These are phyloP conservation scores for Podila epigama DNA, from an alignment of 192 early-diverging fungal genomes.

Conservation along the genomic window DNA sequence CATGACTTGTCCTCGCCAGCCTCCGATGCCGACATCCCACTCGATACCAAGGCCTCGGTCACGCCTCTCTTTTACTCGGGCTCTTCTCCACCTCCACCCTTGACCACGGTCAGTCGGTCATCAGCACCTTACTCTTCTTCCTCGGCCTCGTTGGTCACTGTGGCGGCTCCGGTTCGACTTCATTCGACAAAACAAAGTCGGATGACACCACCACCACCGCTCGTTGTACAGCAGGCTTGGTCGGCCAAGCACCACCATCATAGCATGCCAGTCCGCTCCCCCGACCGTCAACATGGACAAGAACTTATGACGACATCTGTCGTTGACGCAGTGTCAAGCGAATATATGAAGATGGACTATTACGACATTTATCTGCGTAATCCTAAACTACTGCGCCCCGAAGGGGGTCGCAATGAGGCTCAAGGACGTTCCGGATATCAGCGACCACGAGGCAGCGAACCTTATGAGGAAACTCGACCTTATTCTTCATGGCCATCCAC, in stretches of 20 bases:
- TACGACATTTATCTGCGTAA: slow-evolving; percentile 31
- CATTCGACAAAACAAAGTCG: background rate
- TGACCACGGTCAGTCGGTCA: no score
- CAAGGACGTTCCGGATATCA: background rate
- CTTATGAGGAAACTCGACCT: background rate
- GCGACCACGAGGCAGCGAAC: background rate
- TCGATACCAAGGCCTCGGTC: background rate
- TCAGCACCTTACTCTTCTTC: background rate
- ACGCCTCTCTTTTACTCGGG: background rate
- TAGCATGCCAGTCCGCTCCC: slow-evolving; percentile 25
- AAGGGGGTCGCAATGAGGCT: slow-evolving; percentile 29
- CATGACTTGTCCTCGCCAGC: background rate
- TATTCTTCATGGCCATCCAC: background rate
- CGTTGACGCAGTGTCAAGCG: slow-evolving; percentile 17
- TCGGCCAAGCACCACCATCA: slow-evolving; percentile 27
- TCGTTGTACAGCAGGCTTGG: slow-evolving; percentile 7
- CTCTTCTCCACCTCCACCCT: no score
- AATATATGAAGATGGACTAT: slow-evolving; percentile 35
- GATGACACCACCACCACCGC: background rate
- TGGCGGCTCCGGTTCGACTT: background rate
- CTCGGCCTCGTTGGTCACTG: background rate
- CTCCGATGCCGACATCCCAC: background rate
- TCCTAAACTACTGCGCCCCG: slow-evolving; percentile 27
- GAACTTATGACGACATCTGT: slow-evolving; percentile 23
- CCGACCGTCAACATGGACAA: slow-evolving; percentile 21